These are phyloP conservation scores for Exophiala mesophila DNA, from an alignment of 2,329 filamentous ascomycete species.

Conservation along the genomic window DNA sequence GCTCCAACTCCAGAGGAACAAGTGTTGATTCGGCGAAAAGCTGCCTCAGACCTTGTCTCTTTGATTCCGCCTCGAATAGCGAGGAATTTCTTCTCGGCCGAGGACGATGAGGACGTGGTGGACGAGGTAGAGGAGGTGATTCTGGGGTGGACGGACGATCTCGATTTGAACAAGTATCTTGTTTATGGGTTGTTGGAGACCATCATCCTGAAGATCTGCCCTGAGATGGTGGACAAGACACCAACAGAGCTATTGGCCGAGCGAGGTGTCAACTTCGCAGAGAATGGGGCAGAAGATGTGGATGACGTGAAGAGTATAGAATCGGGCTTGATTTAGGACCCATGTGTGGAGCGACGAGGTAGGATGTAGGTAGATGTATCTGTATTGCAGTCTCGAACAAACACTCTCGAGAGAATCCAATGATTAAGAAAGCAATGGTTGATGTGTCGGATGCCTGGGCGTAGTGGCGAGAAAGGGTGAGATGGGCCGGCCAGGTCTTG, in stretches of 20 bases:
- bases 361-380: too few species aligned
- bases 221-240: constrained; percentile 71
- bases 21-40: constrained; percentile 38
- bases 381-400: too few species aligned
- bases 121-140: constrained; percentile 56
- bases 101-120: constrained; percentile 47
- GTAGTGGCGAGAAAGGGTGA: too few species aligned
- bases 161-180: constrained; percentile 89
- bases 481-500: too few species aligned
- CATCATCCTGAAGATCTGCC: constrained; percentile 73
- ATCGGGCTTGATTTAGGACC: too few species aligned
- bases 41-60: constrained; percentile 39
- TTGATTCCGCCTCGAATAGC: constrained; percentile 42
- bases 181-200: constrained; percentile 78
- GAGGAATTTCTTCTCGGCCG: constrained; percentile 38
- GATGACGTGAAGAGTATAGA: not conserved
- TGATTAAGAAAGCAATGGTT: too few species aligned
- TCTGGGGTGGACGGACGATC: constrained; percentile 70
- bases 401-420: too few species aligned
- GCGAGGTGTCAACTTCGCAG: constrained; percentile 46
- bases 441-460: too few species aligned
- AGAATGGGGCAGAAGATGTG: not conserved
- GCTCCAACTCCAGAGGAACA: constrained; percentile 23
- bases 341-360: too few species aligned
- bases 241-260: constrained; percentile 70